phyloP scores from a whole-genome alignment of 805 yeast genomes.

The Wickerhamiella lipophila region DNA sequence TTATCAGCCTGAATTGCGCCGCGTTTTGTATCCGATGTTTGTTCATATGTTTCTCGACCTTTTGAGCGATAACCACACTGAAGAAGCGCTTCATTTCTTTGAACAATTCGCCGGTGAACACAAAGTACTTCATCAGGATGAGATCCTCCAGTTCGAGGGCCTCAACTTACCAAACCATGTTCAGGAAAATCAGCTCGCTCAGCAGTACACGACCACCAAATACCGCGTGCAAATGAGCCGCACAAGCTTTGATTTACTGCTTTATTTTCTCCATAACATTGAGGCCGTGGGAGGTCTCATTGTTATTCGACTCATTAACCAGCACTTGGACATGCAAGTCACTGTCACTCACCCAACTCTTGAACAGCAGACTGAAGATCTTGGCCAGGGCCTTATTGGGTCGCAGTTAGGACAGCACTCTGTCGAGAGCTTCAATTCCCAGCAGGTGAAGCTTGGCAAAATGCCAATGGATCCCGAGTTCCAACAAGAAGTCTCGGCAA shows the following conservation, averaged over 20 bases:
- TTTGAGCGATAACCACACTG: constrained; percentile 46
- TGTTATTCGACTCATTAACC: constrained; percentile 73
- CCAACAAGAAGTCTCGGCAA: constrained; percentile 70
- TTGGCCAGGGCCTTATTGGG: constrained; percentile 15
- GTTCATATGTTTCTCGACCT: constrained; percentile 77
- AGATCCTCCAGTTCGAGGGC: constrained; percentile 57
- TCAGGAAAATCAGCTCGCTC: constrained; percentile 69
- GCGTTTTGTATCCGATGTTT: constrained; percentile 83
- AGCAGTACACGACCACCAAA: constrained; percentile 56
- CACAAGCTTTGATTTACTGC: constrained; percentile 69
- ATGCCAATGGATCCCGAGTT: constrained; percentile 80
- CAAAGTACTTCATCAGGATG: constrained; percentile 60
- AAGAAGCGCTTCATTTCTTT: constrained; percentile 57
- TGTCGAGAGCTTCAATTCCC: constrained; percentile 50
- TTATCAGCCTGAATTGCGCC: constrained; percentile 72
- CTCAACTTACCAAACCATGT: constrained; percentile 71
- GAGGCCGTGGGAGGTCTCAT: constrained; percentile 87
- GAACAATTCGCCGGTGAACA: constrained; percentile 66
- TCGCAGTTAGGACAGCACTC: constrained; percentile 22
- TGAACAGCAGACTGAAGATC: constrained; percentile 13
- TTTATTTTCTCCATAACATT: constrained; percentile 81
- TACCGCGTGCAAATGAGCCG: constrained; percentile 66
- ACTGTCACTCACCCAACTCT: constrained; percentile 28
- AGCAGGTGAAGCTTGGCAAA: constrained; percentile 67
- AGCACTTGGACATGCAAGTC: constrained; percentile 44